Evolutionary conservation across 2,329 filamentous ascomycete species (phyloP), one percentile per base, ranked within the genome.

Genomic region (Aspergillus bombycis): DNA sequence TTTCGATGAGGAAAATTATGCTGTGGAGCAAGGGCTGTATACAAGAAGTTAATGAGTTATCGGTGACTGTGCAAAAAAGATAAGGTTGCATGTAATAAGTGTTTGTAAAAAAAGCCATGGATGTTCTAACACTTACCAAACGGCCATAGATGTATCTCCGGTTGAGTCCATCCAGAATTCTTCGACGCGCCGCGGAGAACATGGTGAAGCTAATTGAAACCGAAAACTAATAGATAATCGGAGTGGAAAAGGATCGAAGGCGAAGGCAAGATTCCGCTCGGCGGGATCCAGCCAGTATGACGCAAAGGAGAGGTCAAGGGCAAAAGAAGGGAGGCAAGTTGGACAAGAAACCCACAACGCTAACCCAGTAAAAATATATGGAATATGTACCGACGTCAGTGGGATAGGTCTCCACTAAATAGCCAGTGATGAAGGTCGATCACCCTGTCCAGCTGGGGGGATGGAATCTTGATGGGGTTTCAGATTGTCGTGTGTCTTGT

Each of bases 1-100:
- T 92, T 81, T 99, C 91, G 80, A 97, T 86, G 52, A 97, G 78
- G 77, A 97, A 91, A 67, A 97, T 86, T 73, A 96, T 83, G 64
- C 89, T 84, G 82, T 98, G 93, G 62, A 98, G 83, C 61, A 98
- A 84, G 73, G 95, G 94, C 95, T 98, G 78, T 68, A 70, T 16
- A 56, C 28, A 55, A 62, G 57, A 57, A 10, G 21, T 55, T 38
- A 30, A 26, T 10, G 9, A 26, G 32, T n/a, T 26, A 10, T 52
- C 9, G 21, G 28, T 32, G 61, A 53, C 34, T 61, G 64, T 34
- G 62, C 54, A 26, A 58, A 66, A 67, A 64, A 56, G 48, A 32
- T 57, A 19, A 19, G 12, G n/a, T 8, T n/a, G 28, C 11, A 8
- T 50, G 30, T 52, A 6, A 32, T 11, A 11, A 4, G 5, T 52